Conservation (phyloP, 768 basidiomycete species). For the Termitomyces sp. region DNA sequence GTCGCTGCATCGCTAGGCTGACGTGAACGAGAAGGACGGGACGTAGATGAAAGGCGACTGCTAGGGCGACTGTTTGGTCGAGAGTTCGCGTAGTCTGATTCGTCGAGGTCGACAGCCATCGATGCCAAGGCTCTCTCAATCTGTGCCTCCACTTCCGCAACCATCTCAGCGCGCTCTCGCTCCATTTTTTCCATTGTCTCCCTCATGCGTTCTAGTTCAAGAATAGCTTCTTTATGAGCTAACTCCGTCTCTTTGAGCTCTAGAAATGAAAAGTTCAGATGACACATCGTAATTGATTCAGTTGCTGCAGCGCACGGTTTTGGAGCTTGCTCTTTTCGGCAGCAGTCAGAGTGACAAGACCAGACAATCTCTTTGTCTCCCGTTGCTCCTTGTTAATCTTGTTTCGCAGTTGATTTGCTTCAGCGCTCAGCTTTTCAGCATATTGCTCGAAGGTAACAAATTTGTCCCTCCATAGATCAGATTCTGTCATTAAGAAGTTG, state of each 20-base stretch:
- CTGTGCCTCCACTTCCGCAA: constrained; percentile 90
- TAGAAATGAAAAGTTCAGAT: constrained; percentile 24
- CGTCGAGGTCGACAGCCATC: constrained; percentile 78
- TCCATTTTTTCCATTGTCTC: constrained; percentile 87
- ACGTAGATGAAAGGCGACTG: constrained; percentile 62
- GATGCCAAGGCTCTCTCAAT: constrained; percentile 83
- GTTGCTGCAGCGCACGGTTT: constrained; percentile 50
- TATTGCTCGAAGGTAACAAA: constrained; percentile 94
- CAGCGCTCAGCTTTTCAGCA: constrained; percentile 84
- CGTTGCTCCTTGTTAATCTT: constrained; percentile 92
- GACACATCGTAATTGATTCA: background rate
- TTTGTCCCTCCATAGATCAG: constrained; percentile 88
- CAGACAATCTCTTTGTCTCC: constrained; percentile 82
- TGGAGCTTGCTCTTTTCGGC: constrained; percentile 78
- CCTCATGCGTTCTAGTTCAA: constrained; percentile 83
- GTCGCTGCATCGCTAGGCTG: constrained; percentile 54
- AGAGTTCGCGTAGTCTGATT: constrained; percentile 72
- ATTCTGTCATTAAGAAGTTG: constrained; percentile 91
- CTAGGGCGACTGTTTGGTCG: constrained; percentile 67
- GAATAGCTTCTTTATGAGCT: constrained; percentile 74
- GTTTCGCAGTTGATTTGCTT: constrained; percentile 78
- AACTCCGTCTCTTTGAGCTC: constrained; percentile 80
- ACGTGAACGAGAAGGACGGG: constrained; percentile 50
- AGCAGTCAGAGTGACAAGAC: constrained; percentile 71
- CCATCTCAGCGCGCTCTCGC: constrained; percentile 81